phyloP scores from a whole-genome alignment of 1,139 yeast genomes.

The Pichia sp. region DNA sequence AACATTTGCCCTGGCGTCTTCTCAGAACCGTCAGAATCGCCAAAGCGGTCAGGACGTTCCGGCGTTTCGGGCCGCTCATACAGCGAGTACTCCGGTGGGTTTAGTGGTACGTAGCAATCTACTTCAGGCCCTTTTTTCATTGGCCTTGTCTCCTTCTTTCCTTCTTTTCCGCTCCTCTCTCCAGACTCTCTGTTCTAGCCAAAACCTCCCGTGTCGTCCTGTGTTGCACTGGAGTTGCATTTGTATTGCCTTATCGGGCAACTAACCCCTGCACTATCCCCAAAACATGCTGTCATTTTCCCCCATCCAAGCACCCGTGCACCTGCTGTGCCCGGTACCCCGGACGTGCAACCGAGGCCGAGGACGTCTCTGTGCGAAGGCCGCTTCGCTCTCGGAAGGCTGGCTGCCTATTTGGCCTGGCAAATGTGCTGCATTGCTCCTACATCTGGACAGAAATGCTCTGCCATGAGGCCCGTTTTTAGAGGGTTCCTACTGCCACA shows the following conservation, averaged over 20 bases:
- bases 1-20: neutral
- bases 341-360: too few species aligned
- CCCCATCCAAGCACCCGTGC: neutral
- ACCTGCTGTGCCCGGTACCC: neutral
- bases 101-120: neutral
- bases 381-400: neutral
- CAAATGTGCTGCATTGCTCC: neutral
- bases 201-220: too few species aligned
- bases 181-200: neutral
- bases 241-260: too few species aligned
- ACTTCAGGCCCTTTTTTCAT: neutral
- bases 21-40: neutral
- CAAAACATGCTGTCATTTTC: neutral
- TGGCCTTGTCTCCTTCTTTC: neutral
- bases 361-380: neutral
- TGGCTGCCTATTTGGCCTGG: neutral
- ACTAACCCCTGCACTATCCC: too few species aligned
- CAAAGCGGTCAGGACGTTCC: too few species aligned
- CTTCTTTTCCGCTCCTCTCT: neutral
- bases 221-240: too few species aligned
- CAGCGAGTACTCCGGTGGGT: neutral
- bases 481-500: neutral
- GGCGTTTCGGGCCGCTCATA: neutral
- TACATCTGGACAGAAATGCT: neutral
- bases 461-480: neutral